Evolutionary conservation across 495 filamentous ascomycete species (phyloP).

Genomic region (Terfezia boudieri): DNA sequence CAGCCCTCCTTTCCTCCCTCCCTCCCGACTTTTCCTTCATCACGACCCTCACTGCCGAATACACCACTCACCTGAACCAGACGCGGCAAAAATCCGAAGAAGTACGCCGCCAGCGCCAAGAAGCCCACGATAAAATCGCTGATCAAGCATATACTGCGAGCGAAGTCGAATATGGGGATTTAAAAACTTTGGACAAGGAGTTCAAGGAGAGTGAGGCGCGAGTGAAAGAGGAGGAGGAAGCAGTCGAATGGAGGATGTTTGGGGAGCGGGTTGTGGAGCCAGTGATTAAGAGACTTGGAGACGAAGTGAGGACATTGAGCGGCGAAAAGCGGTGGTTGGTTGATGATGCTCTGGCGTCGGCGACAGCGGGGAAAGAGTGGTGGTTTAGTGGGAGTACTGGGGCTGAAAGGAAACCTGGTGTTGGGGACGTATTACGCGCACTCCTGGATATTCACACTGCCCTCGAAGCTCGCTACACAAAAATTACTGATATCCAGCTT

Average conservation of each 20-base stretch:
- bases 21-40: conserved; percentile 15
- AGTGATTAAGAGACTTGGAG: conserved; percentile 14
- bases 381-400: conserved; percentile 1
- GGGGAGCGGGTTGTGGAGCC: conserved; percentile 14
- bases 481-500: conserved; percentile 17
- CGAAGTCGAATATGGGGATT: conserved; percentile 16
- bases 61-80: conserved; percentile 6
- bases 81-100: conserved; percentile 9
- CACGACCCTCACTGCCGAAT: conserved; percentile 6
- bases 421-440: conserved; percentile 12
- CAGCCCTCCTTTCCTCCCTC: background rate
- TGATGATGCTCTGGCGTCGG: conserved; percentile 1
- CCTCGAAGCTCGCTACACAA: conserved; percentile 19
- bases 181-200: conserved; percentile 13
- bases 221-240: conserved; percentile 11
- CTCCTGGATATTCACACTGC: conserved; percentile 12
- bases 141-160: conserved; percentile 5
- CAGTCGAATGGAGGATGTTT: conserved; percentile 11
- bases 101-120: conserved; percentile 2
- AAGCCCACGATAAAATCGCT: conserved; percentile 10
- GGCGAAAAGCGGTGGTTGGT: conserved; percentile 8
- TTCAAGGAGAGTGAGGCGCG: conserved; percentile 11
- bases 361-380: conserved; percentile 13
- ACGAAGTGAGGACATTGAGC: conserved; percentile 15
- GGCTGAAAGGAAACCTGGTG: background rate